phyloP scores from a whole-genome alignment of 2,329 filamentous ascomycete genomes.

The Paraphoma sp. region DNA sequence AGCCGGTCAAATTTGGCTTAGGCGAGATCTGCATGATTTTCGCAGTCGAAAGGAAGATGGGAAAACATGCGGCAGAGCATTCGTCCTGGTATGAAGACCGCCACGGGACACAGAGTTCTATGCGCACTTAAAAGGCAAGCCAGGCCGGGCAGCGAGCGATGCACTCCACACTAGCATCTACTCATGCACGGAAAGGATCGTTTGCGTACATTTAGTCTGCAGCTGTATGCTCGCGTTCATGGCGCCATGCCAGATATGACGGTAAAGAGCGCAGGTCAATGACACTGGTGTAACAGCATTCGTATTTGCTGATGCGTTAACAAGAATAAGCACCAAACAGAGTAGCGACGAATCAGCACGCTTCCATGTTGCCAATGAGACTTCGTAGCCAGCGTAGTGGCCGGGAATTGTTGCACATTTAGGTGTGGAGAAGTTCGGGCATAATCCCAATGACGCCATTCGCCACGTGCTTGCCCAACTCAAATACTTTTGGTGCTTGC shows the following conservation, averaged over 20 bases:
- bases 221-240: too few species aligned
- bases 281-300: not conserved
- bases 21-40: not conserved
- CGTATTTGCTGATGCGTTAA: too few species aligned
- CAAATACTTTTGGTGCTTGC: conserved; percentile 19
- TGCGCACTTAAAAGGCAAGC: too few species aligned
- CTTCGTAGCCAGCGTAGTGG: too few species aligned
- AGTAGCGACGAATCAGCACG: too few species aligned
- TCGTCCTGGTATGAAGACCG: not conserved
- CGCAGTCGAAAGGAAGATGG: not conserved
- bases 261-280: not conserved
- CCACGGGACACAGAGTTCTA: too few species aligned
- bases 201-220: too few species aligned
- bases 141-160: too few species aligned
- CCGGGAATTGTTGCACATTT: not conserved
- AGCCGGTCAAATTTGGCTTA: conserved; percentile 11
- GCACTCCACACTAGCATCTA: too few species aligned
- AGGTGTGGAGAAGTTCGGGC: conserved; percentile 5
- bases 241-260: not conserved
- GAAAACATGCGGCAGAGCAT: not conserved
- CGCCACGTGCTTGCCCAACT: conserved; percentile 28
- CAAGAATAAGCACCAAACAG: too few species aligned
- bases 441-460: conserved; percentile 38
- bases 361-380: too few species aligned
- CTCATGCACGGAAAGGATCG: too few species aligned